A percentile compares a stretch with the other conserved stretches of the same genome.
Evolutionary conservation across 805 yeast species (phyloP).

Genomic region (Kuraishia cidri): DNA sequence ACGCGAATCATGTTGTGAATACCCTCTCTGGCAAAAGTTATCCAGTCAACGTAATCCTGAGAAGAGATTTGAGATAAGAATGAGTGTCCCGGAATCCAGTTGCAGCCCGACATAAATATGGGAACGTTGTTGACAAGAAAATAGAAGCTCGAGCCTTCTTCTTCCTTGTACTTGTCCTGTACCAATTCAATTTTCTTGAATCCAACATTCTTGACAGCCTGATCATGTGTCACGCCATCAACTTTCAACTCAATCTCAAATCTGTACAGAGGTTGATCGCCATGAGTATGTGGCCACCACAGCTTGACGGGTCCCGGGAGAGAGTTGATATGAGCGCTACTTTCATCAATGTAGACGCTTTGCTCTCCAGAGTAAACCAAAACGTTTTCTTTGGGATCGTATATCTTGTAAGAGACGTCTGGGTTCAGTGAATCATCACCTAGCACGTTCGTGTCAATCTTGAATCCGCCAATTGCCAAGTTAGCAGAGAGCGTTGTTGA

Average conservation of each 20-base stretch:
- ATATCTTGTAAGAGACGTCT: neutral
- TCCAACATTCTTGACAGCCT: slow-evolving; percentile 19
- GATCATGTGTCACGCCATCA: slow-evolving; percentile 5
- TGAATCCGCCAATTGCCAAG: neutral
- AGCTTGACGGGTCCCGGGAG: too few species aligned
- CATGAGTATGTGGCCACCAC: slow-evolving; percentile 32
- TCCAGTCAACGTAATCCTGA: slow-evolving; percentile 26
- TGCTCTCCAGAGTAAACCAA: neutral
- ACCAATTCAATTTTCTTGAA: slow-evolving; percentile 32
- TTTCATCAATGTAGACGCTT: neutral
- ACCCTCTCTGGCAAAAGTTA: slow-evolving; percentile 25
- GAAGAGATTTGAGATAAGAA: slow-evolving; percentile 21
- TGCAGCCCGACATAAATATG: slow-evolving; percentile 29
- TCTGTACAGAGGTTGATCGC: slow-evolving; percentile 24
- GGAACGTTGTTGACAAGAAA: slow-evolving; percentile 30
- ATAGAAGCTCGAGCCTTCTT: slow-evolving; percentile 30
- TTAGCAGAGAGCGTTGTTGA: neutral
- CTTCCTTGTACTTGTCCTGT: slow-evolving; percentile 17
- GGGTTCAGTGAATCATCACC: too few species aligned
- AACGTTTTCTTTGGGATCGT: neutral
- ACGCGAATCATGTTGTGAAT: slow-evolving; percentile 35
- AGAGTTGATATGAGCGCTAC: too few species aligned
- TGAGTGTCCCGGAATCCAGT: slow-evolving; percentile 42
- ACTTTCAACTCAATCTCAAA: slow-evolving; percentile 9
- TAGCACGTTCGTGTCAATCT: too few species aligned